Evolutionary conservation across 1,139 yeast genomes (phyloP), one percentile per base, ranked within the genome.

Genomic region (Magnusiomyces sp.): DNA sequence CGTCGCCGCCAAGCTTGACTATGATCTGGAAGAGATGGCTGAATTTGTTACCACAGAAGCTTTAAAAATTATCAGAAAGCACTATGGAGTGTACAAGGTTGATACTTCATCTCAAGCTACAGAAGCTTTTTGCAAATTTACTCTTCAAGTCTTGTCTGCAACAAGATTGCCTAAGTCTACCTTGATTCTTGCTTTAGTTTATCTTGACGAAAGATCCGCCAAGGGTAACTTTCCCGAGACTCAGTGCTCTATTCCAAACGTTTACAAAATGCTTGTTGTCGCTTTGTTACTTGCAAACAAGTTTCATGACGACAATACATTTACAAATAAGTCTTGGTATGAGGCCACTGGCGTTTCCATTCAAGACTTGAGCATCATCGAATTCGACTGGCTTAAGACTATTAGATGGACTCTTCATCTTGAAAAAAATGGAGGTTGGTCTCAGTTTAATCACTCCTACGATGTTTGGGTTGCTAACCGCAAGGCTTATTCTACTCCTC

Each of bases 261-360:
- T 62, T 46, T 86, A 83, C 60, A 74, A 79, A 56, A 75, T 78
- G 61, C 71, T 88, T 50, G 81, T 84, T 45, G 75, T 84, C 32
- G 76, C 95, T 1, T 74, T 92, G 45, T 77, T 92, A 40, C 73
- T 92, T 56, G 95, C 97, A 43, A 92, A 92, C 71, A 92, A 92
- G 69, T 87, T 89, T 66, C 89, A 90, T 64, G 97, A 92, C 67
- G 98, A 92, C 70, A 89, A 90, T 69, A 92, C 97, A 27, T 92
- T 92, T 63, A 89, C 95, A 54, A 92, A 90, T 70, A 81, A 81
- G 62, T 88, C 96, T 9, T 92, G 98, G 98, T 77, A 89, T 45
- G 92, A 89, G 51, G 97, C 97, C 20, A 86, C 97, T 13, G 95
- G 95, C 27, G 75, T 92, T 56, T 70, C 78, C 14, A 73, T 87